Percentiles rank a stretch among this genome's conserved stretches.
Conservation (phyloP, 2,329 filamentous ascomycete species). For the Beauveria medogensis region DNA sequence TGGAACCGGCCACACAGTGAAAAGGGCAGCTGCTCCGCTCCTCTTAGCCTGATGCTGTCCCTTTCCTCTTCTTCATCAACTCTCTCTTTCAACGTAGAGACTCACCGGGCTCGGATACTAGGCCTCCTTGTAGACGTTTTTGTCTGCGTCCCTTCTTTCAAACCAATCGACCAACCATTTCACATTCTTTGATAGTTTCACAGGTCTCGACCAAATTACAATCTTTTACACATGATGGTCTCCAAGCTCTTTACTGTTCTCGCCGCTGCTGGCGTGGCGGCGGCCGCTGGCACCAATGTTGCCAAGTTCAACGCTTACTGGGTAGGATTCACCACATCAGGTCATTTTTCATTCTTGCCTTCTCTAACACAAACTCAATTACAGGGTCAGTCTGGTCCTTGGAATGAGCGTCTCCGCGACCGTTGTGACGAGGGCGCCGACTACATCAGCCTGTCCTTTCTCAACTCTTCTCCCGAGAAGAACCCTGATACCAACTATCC, state of each 20-base stretch:
- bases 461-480: conserved; percentile 31
- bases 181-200: conserved; percentile 21
- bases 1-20: not conserved
- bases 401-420: conserved; percentile 21
- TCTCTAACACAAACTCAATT: not conserved
- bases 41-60: not conserved
- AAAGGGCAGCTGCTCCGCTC: conserved; percentile 6
- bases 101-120: conserved; percentile 20
- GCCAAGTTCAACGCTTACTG: conserved; percentile 31
- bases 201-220: conserved; percentile 27
- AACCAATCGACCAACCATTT: conserved; percentile 14
- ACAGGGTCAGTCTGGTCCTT: conserved; percentile 27
- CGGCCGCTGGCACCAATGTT: conserved; percentile 16
- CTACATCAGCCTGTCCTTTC: conserved; percentile 30
- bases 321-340: conserved; percentile 20
- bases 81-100: conserved; percentile 21
- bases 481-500: conserved; percentile 24
- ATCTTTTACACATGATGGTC: conserved; percentile 19
- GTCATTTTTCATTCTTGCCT: not conserved
- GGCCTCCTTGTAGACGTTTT: conserved; percentile 26
- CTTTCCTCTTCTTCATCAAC: conserved; percentile 15
- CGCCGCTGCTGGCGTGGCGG: conserved; percentile 17
- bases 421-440: conserved; percentile 31
- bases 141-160: conserved; percentile 34
- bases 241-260: conserved; percentile 17